Evolutionary conservation across 371 early-diverging fungal genomes (phyloP), one percentile per base, ranked within the genome.

Genomic region (Haplosporangium sp.): DNA sequence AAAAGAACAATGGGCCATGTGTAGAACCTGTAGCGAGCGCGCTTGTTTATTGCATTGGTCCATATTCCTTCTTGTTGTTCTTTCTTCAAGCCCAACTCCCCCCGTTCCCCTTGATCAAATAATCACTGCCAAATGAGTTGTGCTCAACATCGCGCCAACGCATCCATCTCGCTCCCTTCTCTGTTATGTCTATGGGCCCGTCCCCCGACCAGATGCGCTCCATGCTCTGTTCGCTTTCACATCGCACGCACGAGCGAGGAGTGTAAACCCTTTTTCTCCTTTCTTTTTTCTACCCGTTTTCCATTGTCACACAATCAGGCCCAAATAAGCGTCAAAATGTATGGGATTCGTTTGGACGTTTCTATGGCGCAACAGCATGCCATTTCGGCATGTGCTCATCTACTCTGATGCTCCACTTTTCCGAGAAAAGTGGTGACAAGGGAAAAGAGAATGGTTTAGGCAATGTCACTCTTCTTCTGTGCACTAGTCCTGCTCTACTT

Each of bases 41-140:
- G 62, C 47, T 67, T 67, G 67, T 55, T 60, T 64, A 64, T 65
- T 59, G 1, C 41, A 58, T 59, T 64, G 55, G 72, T 61, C n/a
- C 52, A 61, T 64, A 29, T 62, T 58, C 37, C 38, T 41, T 14
- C 55, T 41, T n/a, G 29, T 29, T 29, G 4, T 29, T 29, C 14
- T 40, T 14, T 36, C 36, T 6, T 13, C 42, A 3, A 45, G 13
- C 5, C 45, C 50, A 16, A 16, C 14, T 50, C 50, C 16, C 50
- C 18, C 50, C 50, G n/a, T 50, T 7, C 50, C 18, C 50, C 50
- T 50, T 50, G n/a, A 50, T 50, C 50, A 11, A 18, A 23, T 18
- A 55, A 6, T 20, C 6, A 37, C n/a, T 29, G 29, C 14, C 50
- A 5, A 50, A n/a, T 18, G 18, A 16, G 18, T 18, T 50, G 20